Conservation (phyloP, 164 flowering plant species). For the Umbilicus rupestris region DNA sequence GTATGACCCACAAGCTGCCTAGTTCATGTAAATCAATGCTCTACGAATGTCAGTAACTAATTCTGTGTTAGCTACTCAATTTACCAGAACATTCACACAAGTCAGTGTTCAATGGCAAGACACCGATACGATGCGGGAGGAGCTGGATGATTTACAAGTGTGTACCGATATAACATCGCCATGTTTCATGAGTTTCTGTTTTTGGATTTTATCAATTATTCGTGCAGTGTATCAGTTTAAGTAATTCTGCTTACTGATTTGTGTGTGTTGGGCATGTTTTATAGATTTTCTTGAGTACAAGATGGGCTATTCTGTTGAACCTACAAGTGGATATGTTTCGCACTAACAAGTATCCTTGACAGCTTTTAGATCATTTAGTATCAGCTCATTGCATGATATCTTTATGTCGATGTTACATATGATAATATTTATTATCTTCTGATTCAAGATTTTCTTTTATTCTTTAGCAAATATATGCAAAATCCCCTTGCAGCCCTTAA, state of each 20-base stretch:
- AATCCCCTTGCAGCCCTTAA: constrained; percentile 36
- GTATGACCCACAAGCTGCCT: not conserved
- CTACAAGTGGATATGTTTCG: constrained; percentile 97
- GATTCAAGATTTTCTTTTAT: too few relatives aligned
- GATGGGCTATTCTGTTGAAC: constrained; percentile 97
- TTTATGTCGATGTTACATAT: not conserved
- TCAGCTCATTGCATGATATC: too few relatives aligned
- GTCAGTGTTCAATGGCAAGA: constrained; percentile 98
- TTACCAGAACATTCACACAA: constrained; percentile 91
- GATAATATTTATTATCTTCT: too few relatives aligned
- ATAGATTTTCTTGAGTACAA: constrained; percentile 96
- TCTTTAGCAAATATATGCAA: too few relatives aligned
- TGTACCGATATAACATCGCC: not conserved
- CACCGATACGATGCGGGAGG: constrained; percentile 89
- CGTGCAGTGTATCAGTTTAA: not conserved
- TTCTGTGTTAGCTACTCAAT: constrained; percentile 4
- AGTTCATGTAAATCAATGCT: not conserved
- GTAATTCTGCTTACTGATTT: not conserved
- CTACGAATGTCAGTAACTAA: not conserved
- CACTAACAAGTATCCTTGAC: constrained; percentile 91
- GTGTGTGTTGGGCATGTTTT: constrained; percentile 1
- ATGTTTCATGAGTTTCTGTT: not conserved
- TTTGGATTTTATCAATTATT: not conserved
- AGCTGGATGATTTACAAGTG: constrained; percentile 95
- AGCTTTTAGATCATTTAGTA: not conserved